Percentiles rank a stretch among this genome's conserved stretches.
phyloP scores from a whole-genome alignment of 2,329 filamentous ascomycete species.

The Cytospora chrysosperma region DNA sequence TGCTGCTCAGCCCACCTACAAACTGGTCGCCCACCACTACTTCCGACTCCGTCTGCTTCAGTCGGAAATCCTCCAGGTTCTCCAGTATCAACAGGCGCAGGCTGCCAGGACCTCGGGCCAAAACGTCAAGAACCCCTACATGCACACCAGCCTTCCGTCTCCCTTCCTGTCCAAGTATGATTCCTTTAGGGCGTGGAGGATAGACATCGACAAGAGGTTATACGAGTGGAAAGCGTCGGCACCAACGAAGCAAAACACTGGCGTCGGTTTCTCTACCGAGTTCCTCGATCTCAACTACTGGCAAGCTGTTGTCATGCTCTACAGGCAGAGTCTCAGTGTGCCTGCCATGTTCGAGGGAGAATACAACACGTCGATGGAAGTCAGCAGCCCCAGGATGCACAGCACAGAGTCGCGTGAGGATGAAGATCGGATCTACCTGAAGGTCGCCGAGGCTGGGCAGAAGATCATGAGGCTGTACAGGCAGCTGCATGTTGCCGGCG shows the following conservation, averaged over 20 bases:
- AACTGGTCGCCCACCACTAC: slow-evolving; percentile 88
- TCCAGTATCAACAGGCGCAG: slow-evolving; percentile 89
- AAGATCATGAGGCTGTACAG: slow-evolving; percentile 89
- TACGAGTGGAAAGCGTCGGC: slow-evolving; percentile 84
- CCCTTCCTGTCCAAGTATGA: slow-evolving; percentile 82
- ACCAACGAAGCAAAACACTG: slow-evolving; percentile 74
- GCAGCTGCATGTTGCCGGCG: slow-evolving; percentile 79
- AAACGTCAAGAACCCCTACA: slow-evolving; percentile 66
- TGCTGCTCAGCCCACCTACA: slow-evolving; percentile 72
- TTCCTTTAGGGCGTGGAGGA: slow-evolving; percentile 84
- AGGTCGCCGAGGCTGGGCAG: slow-evolving; percentile 92
- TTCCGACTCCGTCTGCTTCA: slow-evolving; percentile 85
- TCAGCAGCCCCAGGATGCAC: slow-evolving; percentile 61
- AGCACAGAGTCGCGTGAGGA: slow-evolving; percentile 71
- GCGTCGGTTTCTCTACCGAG: slow-evolving; percentile 84
- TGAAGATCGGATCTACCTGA: slow-evolving; percentile 88
- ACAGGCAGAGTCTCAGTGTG: slow-evolving; percentile 84
- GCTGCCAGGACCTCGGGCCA: slow-evolving; percentile 66
- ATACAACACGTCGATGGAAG: slow-evolving; percentile 63
- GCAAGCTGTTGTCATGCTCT: slow-evolving; percentile 95
- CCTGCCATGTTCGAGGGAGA: slow-evolving; percentile 83
- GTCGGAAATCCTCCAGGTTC: slow-evolving; percentile 90
- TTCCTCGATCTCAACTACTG: slow-evolving; percentile 96
- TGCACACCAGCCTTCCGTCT: slow-evolving; percentile 76
- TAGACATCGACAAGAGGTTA: slow-evolving; percentile 79